Evolutionary conservation across 2,329 filamentous ascomycete species (phyloP), one percentile per base, ranked within the genome.

Genomic region (Fusarium globosum): DNA sequence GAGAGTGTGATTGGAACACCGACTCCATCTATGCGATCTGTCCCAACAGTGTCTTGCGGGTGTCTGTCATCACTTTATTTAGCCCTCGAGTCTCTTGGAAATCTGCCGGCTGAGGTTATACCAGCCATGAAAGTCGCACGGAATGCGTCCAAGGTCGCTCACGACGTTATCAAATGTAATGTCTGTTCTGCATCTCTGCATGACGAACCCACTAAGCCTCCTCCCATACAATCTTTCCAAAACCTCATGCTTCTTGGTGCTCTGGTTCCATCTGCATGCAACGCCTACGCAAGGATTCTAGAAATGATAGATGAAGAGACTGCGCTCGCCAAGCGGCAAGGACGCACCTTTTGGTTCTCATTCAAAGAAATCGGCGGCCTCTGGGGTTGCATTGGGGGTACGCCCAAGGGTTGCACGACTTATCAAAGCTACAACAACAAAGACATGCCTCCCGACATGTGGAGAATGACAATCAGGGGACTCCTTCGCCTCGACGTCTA

Each of bases 201-300:
- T 21, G 76, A 81, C 13, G 82, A 85, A 11, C 73, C 80, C 2
- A 72, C 73, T 33, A 71, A 79, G 36, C 78, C 81, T 2, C 81
- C 83, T 3, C 82, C 85, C 28, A 84, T 90, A 57, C 85, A 88
- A 58, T 74, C 83, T 36, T 88, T 89, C 69, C 89, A 91, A 77
- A 90, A 85, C 76, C 83, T 87, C 56, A 90, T 91, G 88, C 83
- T 89, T 59, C 81, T 91, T 8, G 88, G 85, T 12, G 86, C 88
- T 4, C 83, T 91, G 36, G 81, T 91, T 7, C 88, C 89, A 4
- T 87, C 88, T 14, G 85, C 89, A 49, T 88, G 86, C 60, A 87
- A 89, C 77, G 87, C 88, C 13, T 91, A 91, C 81, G 84, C 84
- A 61, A 81, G 80, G 35, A 87, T 92, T 52, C 81, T 91, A 18